Evolutionary conservation across 768 basidiomycete species (phyloP).

Genomic region (Calocera cornea): DNA sequence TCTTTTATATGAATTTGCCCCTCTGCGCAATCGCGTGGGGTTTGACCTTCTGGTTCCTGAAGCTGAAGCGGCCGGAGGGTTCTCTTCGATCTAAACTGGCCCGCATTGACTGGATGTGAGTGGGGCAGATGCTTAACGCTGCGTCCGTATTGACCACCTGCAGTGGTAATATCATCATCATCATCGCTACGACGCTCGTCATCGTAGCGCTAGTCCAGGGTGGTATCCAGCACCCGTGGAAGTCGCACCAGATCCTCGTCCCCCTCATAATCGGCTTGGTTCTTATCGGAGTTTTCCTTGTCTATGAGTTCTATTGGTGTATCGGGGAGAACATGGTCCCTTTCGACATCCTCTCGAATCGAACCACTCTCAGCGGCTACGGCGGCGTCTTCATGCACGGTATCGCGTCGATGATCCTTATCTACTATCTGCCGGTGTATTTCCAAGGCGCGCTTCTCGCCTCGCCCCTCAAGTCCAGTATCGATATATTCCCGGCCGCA

Average conservation of each 20-base stretch:
- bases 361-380: conserved; percentile 24
- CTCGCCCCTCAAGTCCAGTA: conserved; percentile 27
- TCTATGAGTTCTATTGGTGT: background rate
- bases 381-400: background rate
- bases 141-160: background rate
- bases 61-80: conserved; percentile 26
- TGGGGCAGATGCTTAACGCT: background rate
- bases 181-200: conserved; percentile 25
- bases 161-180: conserved; percentile 34
- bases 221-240: conserved; percentile 34
- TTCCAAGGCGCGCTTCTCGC: conserved; percentile 28
- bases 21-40: conserved; percentile 22
- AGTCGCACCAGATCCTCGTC: conserved; percentile 27
- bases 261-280: conserved; percentile 33
- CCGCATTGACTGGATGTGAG: conserved; percentile 32
- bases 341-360: conserved; percentile 22
- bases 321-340: conserved; percentile 14
- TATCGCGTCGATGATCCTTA: background rate
- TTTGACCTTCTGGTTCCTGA: conserved; percentile 24
- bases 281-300: conserved; percentile 14
- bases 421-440: conserved; percentile 20
- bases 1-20: conserved; percentile 35
- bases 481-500: conserved; percentile 28
- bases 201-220: conserved; percentile 38
- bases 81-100: conserved; percentile 23